Base-by-base conservation (phyloP, 805 yeast genomes). In the Suhomyces canberraensis region DNA sequence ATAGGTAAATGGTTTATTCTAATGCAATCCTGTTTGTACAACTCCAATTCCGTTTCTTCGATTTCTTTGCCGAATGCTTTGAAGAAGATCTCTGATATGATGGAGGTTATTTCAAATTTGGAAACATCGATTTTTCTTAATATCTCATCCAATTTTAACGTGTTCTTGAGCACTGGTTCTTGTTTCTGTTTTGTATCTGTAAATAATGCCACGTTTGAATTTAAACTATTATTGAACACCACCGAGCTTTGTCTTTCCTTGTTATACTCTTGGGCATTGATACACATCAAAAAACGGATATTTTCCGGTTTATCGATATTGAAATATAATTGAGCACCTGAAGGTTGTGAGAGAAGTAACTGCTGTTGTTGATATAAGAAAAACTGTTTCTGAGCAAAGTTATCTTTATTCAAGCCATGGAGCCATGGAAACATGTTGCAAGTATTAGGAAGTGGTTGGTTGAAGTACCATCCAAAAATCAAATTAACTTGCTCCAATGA, bases 361-460 rank as follows among this genome's bases (percentile, higher is more conserved):
- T 49, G 56, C 25, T 43, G 56, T 26, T 53, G 54, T 39, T 62
- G 69, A 26, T 52, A 51, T 9, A 60, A 39, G 42, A 68, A 67
- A 43, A 78, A 64, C 56, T 71, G 62, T 29, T 72, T 60, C 50
- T 78, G 84, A 16, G 81, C 75, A 28, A 70, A 63, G 50, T 79
- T 78, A 24, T 70, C 66, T 11, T 67, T 69, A 43, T 81, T 78
- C 29, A 84, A 66, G 1, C 95, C 93, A 56, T 90, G 96, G 17
- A 87, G 66, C 96, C 96, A 89, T 0, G 97, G 97, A 50, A 89
- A 90, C 72, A 90, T 76, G 8, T 52, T 52, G 16, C 69, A 73
- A 14, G 90, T 81, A 3, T 75, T 75, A 0, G 96, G 95, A 3
- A 68, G 52, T 1, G 62, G 59, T 14, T 49, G 48, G 45, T 60